These are phyloP conservation scores for Chaetomium strumarium DNA, from an alignment of 2,329 filamentous ascomycete species.

Conservation along the genomic window DNA sequence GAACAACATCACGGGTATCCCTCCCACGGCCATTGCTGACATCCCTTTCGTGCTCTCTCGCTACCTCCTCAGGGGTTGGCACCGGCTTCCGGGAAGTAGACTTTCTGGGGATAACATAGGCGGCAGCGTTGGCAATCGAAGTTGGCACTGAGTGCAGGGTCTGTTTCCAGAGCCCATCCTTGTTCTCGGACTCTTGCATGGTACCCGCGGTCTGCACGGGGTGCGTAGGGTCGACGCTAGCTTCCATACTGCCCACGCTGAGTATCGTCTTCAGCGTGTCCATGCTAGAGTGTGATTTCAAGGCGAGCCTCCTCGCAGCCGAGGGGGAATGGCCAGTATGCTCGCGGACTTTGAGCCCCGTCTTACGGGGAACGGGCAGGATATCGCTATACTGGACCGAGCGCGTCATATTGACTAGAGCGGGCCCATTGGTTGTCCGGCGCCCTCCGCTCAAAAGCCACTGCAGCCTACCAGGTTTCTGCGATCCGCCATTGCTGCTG, in stretches of 20 bases:
- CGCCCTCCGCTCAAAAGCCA: slow-evolving; percentile 35
- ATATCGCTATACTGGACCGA: slow-evolving; percentile 28
- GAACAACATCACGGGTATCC: too few relatives aligned
- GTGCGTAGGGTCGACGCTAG: slow-evolving; percentile 24
- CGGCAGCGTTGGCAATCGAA: slow-evolving; percentile 25
- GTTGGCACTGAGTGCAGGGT: slow-evolving; percentile 24
- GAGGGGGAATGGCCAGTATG: slow-evolving; percentile 31
- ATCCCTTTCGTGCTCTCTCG: slow-evolving; percentile 4
- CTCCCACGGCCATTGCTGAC: slow-evolving; percentile 9
- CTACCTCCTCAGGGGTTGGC: slow-evolving; percentile 15
- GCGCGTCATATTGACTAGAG: slow-evolving; percentile 31
- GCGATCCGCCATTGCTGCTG: slow-evolving; percentile 33
- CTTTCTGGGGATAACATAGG: slow-evolving; percentile 30
- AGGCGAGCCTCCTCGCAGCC: slow-evolving; percentile 32
- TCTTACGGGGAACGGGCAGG: slow-evolving; percentile 33
- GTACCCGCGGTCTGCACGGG: slow-evolving; percentile 11
- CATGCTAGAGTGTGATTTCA: slow-evolving; percentile 38
- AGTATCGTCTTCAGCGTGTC: slow-evolving; percentile 46
- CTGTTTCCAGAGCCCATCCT: slow-evolving; percentile 23
- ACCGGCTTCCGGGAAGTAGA: slow-evolving; percentile 31
- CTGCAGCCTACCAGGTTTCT: slow-evolving; percentile 35
- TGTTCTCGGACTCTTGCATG: slow-evolving; percentile 9
- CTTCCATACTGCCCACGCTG: slow-evolving; percentile 43
- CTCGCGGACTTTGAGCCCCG: slow-evolving; percentile 33
- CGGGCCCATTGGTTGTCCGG: slow-evolving; percentile 25